phyloP scores from a whole-genome alignment of 106 monocot species.

The Dioscorea alata region DNA sequence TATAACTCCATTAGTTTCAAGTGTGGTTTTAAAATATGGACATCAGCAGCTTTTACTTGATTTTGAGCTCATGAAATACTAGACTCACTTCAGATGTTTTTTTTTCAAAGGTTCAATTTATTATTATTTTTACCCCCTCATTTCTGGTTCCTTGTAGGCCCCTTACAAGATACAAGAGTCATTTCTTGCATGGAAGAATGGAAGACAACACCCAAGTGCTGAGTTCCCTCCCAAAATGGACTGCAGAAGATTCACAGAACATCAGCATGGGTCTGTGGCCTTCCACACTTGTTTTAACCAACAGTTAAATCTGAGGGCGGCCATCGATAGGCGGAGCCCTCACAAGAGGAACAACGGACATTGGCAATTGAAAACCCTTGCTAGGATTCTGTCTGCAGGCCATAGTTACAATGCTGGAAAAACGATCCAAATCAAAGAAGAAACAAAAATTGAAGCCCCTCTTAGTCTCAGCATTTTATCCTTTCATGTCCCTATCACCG shows the following conservation, averaged over 20 bases:
- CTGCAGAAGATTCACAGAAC: background rate
- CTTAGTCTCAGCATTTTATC: slow-evolving; percentile 33
- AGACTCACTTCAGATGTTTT: background rate
- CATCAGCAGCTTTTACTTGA: background rate
- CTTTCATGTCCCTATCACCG: slow-evolving; percentile 30
- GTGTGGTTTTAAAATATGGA: background rate
- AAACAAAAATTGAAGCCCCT: background rate
- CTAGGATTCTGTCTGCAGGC: slow-evolving; percentile 31
- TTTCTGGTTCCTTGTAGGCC: slow-evolving; percentile 17
- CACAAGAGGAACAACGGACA: slow-evolving; percentile 3
- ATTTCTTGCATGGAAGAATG: slow-evolving; percentile 22
- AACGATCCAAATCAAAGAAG: background rate
- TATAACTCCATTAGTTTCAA: background rate
- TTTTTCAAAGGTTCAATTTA: no score
- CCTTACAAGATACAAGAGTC: slow-evolving; percentile 32
- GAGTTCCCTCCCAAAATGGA: background rate
- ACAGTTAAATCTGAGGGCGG: slow-evolving; percentile 20
- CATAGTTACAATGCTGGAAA: background rate
- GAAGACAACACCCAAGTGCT: slow-evolving; percentile 1
- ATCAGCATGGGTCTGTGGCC: slow-evolving; percentile 11
- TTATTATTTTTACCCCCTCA: background rate
- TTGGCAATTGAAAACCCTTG: slow-evolving; percentile 24
- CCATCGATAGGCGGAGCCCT: background rate
- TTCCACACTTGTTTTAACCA: slow-evolving; percentile 5
- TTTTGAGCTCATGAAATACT: background rate